Evolutionary conservation across 2,329 filamentous ascomycete genomes (phyloP).

Genomic region (Cladosporium austrohemisphaericum): DNA sequence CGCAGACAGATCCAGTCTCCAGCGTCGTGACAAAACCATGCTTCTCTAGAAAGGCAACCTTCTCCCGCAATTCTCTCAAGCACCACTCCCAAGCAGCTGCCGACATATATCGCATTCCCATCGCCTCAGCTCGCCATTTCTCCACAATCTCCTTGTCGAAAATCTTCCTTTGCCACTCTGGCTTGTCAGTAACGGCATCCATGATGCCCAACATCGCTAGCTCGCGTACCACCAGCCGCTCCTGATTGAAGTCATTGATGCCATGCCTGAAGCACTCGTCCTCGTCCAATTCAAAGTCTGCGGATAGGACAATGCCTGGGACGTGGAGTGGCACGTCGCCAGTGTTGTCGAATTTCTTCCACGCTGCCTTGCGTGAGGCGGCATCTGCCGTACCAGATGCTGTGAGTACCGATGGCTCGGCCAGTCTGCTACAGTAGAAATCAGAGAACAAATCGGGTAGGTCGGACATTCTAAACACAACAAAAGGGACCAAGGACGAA

Average conservation of each 20-base stretch:
- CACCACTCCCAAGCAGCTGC: slow-evolving; percentile 28
- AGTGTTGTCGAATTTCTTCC: slow-evolving; percentile 3
- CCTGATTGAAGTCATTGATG: slow-evolving; percentile 20
- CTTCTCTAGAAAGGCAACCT: slow-evolving; percentile 45
- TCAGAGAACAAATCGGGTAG: no score
- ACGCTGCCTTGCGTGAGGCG: no score
- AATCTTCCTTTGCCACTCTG: slow-evolving; percentile 29
- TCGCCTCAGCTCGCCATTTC: slow-evolving; percentile 27
- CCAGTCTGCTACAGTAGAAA: no score
- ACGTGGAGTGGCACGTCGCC: background rate
- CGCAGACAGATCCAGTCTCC: slow-evolving; percentile 44
- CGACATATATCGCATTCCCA: background rate
- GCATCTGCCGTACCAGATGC: no score
- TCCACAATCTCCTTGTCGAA: slow-evolving; percentile 27
- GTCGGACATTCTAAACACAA: no score
- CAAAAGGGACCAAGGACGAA: no score
- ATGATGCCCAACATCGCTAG: slow-evolving; percentile 30
- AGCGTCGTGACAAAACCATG: slow-evolving; percentile 43
- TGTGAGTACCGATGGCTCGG: no score
- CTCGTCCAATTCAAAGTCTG: background rate
- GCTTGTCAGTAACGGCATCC: slow-evolving; percentile 31
- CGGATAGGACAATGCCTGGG: slow-evolving; percentile 1
- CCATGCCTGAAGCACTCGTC: slow-evolving; percentile 21
- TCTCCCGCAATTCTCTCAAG: slow-evolving; percentile 46
- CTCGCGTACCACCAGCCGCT: slow-evolving; percentile 21